Percentiles rank a stretch among this genome's conserved stretches.
These are phyloP conservation scores for Tolypocladium ophioglossoides DNA, from an alignment of 2,329 filamentous ascomycete species.

Conservation along the genomic window DNA sequence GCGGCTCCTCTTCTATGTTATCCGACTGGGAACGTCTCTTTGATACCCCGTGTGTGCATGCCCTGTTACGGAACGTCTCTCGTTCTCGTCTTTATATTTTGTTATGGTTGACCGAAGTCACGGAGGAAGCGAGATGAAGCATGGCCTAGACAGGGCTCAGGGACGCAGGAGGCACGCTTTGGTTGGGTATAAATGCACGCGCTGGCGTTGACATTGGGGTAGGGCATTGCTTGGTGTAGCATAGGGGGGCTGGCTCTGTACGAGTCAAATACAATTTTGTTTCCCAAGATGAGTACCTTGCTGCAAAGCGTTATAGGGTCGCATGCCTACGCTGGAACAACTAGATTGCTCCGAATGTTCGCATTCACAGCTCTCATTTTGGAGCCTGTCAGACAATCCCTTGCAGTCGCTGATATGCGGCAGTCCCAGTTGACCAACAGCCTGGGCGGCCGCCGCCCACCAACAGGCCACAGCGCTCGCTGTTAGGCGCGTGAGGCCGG, in stretches of 20 bases:
- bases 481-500: neutral
- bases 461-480: neutral
- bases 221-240: neutral
- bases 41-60: constrained; percentile 1
- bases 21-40: neutral
- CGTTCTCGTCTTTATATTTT: neutral
- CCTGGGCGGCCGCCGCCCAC: too few species aligned
- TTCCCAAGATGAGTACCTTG: neutral
- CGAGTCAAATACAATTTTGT: neutral
- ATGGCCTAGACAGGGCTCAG: neutral
- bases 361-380: neutral
- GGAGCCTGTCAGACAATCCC: neutral
- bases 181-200: neutral
- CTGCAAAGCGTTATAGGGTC: neutral
- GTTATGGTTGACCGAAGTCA: neutral
- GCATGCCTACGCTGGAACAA: neutral
- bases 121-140: neutral
- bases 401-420: neutral
- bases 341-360: neutral
- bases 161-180: neutral
- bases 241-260: neutral
- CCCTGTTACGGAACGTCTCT: neutral
- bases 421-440: neutral
- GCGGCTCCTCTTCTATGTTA: neutral
- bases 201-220: neutral